Evolutionary conservation across 2,329 filamentous ascomycete genomes (phyloP).

Genomic region (Colletotrichum sojae): DNA sequence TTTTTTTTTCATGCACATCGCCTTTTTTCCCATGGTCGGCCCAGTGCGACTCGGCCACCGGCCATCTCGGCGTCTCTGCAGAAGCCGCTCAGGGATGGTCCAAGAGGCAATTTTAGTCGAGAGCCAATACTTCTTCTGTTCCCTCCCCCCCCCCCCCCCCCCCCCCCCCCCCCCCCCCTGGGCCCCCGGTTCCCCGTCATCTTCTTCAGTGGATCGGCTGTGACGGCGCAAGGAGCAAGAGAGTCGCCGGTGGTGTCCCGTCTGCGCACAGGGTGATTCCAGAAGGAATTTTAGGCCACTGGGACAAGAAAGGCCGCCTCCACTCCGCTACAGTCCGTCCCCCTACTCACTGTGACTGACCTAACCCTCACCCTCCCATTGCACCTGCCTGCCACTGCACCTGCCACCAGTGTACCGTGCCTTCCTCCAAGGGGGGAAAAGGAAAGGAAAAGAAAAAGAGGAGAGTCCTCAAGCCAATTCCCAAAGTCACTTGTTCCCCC

Average conservation of each 20-base stretch:
- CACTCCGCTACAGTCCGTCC: constrained; percentile 2
- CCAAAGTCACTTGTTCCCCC: constrained; percentile 25
- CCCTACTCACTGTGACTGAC: too few relatives aligned
- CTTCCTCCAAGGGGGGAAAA: not conserved
- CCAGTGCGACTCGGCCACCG: constrained; percentile 37
- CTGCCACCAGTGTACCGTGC: not conserved
- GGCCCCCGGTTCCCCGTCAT: constrained; percentile 17
- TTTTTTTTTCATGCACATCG: constrained; percentile 34
- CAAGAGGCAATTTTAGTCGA: constrained; percentile 41
- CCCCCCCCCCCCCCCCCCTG: too few relatives aligned
- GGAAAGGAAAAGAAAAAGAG: too few relatives aligned
- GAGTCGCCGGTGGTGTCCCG: not conserved
- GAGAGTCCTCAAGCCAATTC: constrained; percentile 7
- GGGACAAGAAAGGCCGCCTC: constrained; percentile 8
- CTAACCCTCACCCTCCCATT: too few relatives aligned
- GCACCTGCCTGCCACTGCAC: too few relatives aligned
- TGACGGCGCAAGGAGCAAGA: constrained; percentile 29
- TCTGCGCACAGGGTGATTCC: constrained; percentile 36
- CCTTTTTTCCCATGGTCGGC: constrained; percentile 29
- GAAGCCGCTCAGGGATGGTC: constrained; percentile 36
- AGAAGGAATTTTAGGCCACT: constrained; percentile 39
- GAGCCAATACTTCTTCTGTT: not conserved
- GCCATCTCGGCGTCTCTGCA: constrained; percentile 36
- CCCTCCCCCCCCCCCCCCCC: too few relatives aligned
- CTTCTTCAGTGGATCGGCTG: constrained; percentile 41